These are phyloP conservation scores for Plasmodiophora brassicae DNA, from an alignment of 208 protist genomes.

Conservation along the genomic window DNA sequence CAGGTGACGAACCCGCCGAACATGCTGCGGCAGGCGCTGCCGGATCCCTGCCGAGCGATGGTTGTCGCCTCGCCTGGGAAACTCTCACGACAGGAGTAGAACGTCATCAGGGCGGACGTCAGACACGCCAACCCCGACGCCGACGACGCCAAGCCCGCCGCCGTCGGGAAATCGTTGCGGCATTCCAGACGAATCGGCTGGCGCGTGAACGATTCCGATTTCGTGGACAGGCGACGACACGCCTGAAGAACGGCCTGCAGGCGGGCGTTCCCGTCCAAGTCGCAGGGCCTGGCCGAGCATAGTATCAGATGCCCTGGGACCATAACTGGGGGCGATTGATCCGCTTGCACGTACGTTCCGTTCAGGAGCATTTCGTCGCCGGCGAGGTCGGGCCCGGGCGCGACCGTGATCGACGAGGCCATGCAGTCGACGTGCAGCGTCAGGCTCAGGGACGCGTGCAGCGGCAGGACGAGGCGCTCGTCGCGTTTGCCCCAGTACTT, in stretches of 20 bases:
- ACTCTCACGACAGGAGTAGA: not conserved
- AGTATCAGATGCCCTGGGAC: too few relatives aligned
- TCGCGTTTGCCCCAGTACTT: slow-evolving; percentile 99
- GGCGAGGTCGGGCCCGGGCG: slow-evolving; percentile 48
- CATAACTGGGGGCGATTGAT: too few relatives aligned
- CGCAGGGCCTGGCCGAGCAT: not conserved
- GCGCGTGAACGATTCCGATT: not conserved
- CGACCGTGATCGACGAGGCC: slow-evolving; percentile 84
- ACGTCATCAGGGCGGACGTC: slow-evolving; percentile 33
- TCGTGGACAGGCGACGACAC: not conserved
- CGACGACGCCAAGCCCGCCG: slow-evolving; percentile 95
- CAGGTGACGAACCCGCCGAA: slow-evolving; percentile 97
- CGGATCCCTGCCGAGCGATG: slow-evolving; percentile 69
- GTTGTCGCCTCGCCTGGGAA: slow-evolving; percentile 26
- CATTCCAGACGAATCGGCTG: not conserved
- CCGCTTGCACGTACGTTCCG: too few relatives aligned
- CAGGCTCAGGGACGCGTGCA: slow-evolving; percentile 91
- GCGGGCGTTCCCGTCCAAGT: not conserved
- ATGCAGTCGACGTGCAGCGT: slow-evolving; percentile 87
- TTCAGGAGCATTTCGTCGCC: not conserved
- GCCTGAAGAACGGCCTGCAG: slow-evolving; percentile 8
- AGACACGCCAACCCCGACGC: slow-evolving; percentile 92
- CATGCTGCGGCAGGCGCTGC: slow-evolving; percentile 90
- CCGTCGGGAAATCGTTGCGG: slow-evolving; percentile 96
- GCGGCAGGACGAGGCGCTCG: slow-evolving; percentile 74